Percentiles rank a stretch among this genome's conserved stretches.
These are phyloP conservation scores for Arabidopsis arenosa DNA, from an alignment of 345 rosid species.

Conservation along the genomic window DNA sequence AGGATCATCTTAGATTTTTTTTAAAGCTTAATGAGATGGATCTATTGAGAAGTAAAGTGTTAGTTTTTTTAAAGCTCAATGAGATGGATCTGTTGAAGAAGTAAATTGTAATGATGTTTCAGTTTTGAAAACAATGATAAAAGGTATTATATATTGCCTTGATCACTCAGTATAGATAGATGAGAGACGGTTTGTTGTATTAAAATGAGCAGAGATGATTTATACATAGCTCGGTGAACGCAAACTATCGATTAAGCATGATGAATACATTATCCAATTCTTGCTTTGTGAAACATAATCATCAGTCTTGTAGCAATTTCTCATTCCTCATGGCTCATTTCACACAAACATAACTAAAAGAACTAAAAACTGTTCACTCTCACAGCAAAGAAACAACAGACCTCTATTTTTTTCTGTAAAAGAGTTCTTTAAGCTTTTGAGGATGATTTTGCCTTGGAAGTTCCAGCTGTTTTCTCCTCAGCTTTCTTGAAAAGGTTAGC, in stretches of 20 bases:
- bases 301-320: background rate
- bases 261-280: slow-evolving; percentile 3
- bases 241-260: slow-evolving; percentile 3
- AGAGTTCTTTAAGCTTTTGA: slow-evolving; percentile 15
- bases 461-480: slow-evolving; percentile 53
- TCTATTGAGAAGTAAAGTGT: background rate
- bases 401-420: slow-evolving; percentile 22
- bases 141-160: background rate
- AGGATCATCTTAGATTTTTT: slow-evolving; percentile 29
- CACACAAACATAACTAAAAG: slow-evolving; percentile 22
- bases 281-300: slow-evolving; percentile 9
- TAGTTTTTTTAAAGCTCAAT: slow-evolving; percentile 5
- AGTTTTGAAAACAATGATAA: slow-evolving; percentile 28
- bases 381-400: slow-evolving; percentile 22
- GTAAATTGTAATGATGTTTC: slow-evolving; percentile 32
- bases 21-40: background rate
- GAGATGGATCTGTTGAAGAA: slow-evolving; percentile 21
- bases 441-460: slow-evolving; percentile 37
- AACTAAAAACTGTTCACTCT: slow-evolving; percentile 14
- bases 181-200: slow-evolving; percentile 18
- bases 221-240: slow-evolving; percentile 15
- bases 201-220: slow-evolving; percentile 10
- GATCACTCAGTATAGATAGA: slow-evolving; percentile 20
- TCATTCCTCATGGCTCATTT: slow-evolving; percentile 17
- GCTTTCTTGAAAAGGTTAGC: slow-evolving; percentile 76